phyloP scores from a whole-genome alignment of 2,329 filamentous ascomycete species.

The Didymella segeticola region DNA sequence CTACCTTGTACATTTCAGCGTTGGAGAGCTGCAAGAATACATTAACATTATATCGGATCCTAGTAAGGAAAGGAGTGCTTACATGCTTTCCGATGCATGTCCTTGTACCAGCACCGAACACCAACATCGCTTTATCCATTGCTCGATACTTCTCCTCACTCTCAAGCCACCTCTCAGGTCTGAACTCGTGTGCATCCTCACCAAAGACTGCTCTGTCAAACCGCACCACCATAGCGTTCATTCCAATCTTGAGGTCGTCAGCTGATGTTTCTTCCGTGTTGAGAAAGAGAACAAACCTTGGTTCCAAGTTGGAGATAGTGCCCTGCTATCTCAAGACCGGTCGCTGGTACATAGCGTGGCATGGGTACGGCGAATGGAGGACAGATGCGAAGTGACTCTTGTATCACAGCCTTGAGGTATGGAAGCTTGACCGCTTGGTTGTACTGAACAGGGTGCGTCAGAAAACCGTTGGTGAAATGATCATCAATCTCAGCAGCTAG shows the following conservation, averaged over 20 bases:
- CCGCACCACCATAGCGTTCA: conserved; percentile 51
- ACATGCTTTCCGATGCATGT: conserved; percentile 43
- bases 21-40: neutral
- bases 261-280: neutral
- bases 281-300: neutral
- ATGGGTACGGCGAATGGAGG: conserved; percentile 74
- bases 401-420: conserved; percentile 77
- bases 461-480: conserved; percentile 7
- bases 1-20: conserved; percentile 31
- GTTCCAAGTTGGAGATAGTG: neutral
- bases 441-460: conserved; percentile 23
- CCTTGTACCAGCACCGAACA: conserved; percentile 46
- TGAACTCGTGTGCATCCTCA: conserved; percentile 48
- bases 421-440: conserved; percentile 67
- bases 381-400: conserved; percentile 77
- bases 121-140: conserved; percentile 43
- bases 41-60: neutral
- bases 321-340: conserved; percentile 63
- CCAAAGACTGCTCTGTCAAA: conserved; percentile 51
- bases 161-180: conserved; percentile 56
- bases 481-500: conserved; percentile 27
- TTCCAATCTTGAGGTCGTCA: neutral
- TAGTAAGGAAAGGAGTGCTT: neutral
- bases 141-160: conserved; percentile 18
- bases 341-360: conserved; percentile 72